These are phyloP conservation scores for Aspergillus intermedius DNA, from an alignment of 2,329 filamentous ascomycete genomes.

Conservation along the genomic window DNA sequence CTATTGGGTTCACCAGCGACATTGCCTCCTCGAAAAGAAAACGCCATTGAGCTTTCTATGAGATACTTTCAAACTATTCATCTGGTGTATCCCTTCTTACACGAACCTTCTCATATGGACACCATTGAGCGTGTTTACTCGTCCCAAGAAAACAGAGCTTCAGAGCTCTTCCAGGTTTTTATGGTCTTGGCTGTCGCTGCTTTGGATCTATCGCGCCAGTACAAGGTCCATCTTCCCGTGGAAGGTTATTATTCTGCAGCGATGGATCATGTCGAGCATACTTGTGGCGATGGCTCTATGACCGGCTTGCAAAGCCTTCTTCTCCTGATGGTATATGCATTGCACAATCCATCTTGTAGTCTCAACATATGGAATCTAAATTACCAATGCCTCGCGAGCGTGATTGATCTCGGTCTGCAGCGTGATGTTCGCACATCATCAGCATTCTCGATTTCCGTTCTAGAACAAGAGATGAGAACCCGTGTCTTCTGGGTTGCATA, in stretches of 20 bases:
- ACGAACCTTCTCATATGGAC: slow-evolving; percentile 38
- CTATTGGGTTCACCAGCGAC: slow-evolving; percentile 22
- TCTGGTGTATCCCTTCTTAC: slow-evolving; percentile 46
- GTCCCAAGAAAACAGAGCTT: slow-evolving; percentile 17
- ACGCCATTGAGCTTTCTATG: slow-evolving; percentile 37
- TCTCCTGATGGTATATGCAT: slow-evolving; percentile 41
- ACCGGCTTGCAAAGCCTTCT: slow-evolving; percentile 45
- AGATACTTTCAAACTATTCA: slow-evolving; percentile 48
- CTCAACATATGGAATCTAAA: slow-evolving; percentile 52
- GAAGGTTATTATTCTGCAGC: slow-evolving; percentile 48
- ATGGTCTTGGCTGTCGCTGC: slow-evolving; percentile 51
- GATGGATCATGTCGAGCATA: slow-evolving; percentile 40
- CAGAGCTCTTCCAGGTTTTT: slow-evolving; percentile 43
- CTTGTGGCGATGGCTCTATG: slow-evolving; percentile 45
- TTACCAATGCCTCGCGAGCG: slow-evolving; percentile 48
- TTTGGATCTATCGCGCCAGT: slow-evolving; percentile 39
- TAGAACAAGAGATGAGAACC: slow-evolving; percentile 51
- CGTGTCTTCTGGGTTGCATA: slow-evolving; percentile 52
- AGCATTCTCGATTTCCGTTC: slow-evolving; percentile 34
- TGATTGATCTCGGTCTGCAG: slow-evolving; percentile 49
- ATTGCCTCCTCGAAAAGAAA: slow-evolving; percentile 26
- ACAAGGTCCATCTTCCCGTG: slow-evolving; percentile 40
- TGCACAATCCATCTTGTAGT: slow-evolving; percentile 45
- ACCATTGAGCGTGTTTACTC: slow-evolving; percentile 33
- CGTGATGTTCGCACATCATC: slow-evolving; percentile 41